Evolutionary conservation across 2,329 filamentous ascomycete genomes (phyloP).

Genomic region (Cercospora zeina): DNA sequence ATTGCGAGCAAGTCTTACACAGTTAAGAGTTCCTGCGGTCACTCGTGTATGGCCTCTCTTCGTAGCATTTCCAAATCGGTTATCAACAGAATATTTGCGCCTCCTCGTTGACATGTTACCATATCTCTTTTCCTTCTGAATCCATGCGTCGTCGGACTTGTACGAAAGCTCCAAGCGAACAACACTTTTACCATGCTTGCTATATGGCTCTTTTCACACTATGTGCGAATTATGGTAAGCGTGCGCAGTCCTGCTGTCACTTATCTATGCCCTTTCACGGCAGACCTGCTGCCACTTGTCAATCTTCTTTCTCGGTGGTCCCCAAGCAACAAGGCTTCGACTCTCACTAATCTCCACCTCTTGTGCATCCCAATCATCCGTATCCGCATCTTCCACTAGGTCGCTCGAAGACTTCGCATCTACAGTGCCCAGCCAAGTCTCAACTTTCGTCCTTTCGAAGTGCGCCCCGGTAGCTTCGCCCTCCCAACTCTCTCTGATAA

Average conservation of each 20-base stretch:
- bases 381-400: not conserved
- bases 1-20: too few species aligned
- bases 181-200: too few species aligned
- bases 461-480: not conserved
- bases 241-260: not conserved
- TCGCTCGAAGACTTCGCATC: not conserved
- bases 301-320: not conserved
- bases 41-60: too few species aligned
- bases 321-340: not conserved
- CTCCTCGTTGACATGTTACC: too few species aligned
- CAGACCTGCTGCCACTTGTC: constrained; percentile 3
- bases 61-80: too few species aligned
- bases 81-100: too few species aligned
- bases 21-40: too few species aligned
- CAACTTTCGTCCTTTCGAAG: not conserved
- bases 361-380: not conserved
- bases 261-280: not conserved
- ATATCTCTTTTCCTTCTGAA: too few species aligned
- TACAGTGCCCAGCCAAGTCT: not conserved
- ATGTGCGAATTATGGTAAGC: too few species aligned
- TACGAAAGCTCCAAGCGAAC: too few species aligned
- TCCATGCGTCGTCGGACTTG: too few species aligned
- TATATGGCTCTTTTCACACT: too few species aligned
- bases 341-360: not conserved
- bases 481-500: not conserved